These are phyloP conservation scores for Pyrenophora graminea DNA, from an alignment of 2,329 filamentous ascomycete genomes.

Conservation along the genomic window DNA sequence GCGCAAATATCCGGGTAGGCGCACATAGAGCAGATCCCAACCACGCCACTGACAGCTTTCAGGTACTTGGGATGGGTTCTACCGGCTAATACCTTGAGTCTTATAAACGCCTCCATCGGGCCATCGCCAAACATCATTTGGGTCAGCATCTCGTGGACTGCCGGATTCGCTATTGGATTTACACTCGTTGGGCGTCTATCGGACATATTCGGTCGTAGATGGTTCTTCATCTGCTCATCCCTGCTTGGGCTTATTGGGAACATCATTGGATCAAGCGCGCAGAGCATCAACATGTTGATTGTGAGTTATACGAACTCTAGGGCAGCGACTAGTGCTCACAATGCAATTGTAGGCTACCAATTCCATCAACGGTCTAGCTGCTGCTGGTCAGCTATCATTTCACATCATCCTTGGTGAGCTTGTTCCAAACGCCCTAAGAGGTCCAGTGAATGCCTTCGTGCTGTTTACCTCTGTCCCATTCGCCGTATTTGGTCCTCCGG, in stretches of 20 bases:
- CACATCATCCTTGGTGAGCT: constrained; percentile 46
- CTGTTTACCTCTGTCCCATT: constrained; percentile 36
- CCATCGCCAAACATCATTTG: constrained; percentile 46
- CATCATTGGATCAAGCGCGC: constrained; percentile 45
- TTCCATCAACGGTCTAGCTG: constrained; percentile 45
- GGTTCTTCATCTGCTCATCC: constrained; percentile 43
- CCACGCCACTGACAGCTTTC: not conserved
- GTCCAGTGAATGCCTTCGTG: constrained; percentile 44
- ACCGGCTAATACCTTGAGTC: constrained; percentile 33
- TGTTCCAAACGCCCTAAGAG: constrained; percentile 40
- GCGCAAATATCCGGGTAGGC: constrained; percentile 34
- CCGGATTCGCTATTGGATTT: constrained; percentile 44
- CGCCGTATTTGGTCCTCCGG: constrained; percentile 38
- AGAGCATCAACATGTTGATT: constrained; percentile 40
- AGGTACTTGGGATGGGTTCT: constrained; percentile 39
- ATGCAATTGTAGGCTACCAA: constrained; percentile 26
- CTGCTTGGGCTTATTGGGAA: constrained; percentile 41
- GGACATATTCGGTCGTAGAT: constrained; percentile 47
- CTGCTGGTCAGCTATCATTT: constrained; percentile 47
- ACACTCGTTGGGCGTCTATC: constrained; percentile 45
- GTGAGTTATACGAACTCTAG: constrained; percentile 12
- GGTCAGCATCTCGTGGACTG: constrained; percentile 43
- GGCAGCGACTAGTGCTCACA: constrained; percentile 1
- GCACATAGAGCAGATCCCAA: not conserved
- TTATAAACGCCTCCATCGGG: constrained; percentile 47